These are phyloP conservation scores for Ophiostoma sp. DNA, from an alignment of 2,329 filamentous ascomycete genomes.

Conservation along the genomic window DNA sequence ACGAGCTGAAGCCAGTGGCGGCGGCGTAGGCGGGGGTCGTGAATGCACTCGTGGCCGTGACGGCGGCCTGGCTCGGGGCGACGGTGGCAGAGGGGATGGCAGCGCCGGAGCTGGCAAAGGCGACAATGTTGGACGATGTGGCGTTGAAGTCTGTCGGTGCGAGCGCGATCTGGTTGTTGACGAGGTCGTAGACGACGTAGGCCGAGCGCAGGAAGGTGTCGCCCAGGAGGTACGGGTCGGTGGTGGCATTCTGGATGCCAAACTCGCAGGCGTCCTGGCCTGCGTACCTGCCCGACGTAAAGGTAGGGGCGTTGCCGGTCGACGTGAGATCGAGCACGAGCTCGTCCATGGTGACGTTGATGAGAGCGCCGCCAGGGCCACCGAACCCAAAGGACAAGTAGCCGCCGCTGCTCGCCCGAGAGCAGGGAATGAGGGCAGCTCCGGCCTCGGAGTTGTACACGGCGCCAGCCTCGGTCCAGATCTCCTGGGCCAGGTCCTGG, in stretches of 20 bases:
- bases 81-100: slow-evolving; percentile 46
- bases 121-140: slow-evolving; percentile 44
- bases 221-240: slow-evolving; percentile 45
- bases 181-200: slow-evolving; percentile 55
- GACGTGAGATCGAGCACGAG: slow-evolving; percentile 45
- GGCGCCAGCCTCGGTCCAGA: slow-evolving; percentile 53
- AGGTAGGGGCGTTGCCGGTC: slow-evolving; percentile 33
- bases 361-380: slow-evolving; percentile 43
- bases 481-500: slow-evolving; percentile 48
- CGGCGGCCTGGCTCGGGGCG: slow-evolving; percentile 39
- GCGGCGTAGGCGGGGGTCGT: slow-evolving; percentile 36
- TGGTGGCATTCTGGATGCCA: slow-evolving; percentile 49
- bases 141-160: slow-evolving; percentile 53
- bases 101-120: slow-evolving; percentile 46
- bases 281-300: slow-evolving; percentile 39
- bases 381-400: slow-evolving; percentile 52
- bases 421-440: slow-evolving; percentile 48
- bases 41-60: slow-evolving; percentile 27
- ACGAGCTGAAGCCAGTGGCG: slow-evolving; percentile 34
- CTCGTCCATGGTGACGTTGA: slow-evolving; percentile 52
- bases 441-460: slow-evolving; percentile 37
- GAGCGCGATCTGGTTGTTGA: slow-evolving; percentile 52
- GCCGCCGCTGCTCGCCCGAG: slow-evolving; percentile 40
- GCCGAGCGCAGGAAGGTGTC: slow-evolving; percentile 56
- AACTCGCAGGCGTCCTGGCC: slow-evolving; percentile 49